Conservation (phyloP, 2,329 filamentous ascomycete genomes). For the Pseudogymnoascus sp. region DNA sequence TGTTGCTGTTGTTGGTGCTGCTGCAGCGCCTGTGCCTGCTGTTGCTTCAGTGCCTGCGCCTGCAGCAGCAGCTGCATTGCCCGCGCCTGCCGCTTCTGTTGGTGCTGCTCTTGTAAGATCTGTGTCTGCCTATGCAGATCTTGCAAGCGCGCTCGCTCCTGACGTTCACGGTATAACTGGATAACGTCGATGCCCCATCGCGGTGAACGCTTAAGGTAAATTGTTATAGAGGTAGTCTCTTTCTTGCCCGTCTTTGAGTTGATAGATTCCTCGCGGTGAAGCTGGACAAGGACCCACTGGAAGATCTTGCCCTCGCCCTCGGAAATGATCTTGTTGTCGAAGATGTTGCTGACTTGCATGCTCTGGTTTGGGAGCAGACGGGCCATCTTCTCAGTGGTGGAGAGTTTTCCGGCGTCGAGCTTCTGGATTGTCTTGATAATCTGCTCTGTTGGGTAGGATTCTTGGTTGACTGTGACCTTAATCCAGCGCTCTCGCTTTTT, state of each 20-base stretch:
- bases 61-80: background rate
- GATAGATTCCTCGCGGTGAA: conserved; percentile 17
- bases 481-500: conserved; percentile 23
- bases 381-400: conserved; percentile 24
- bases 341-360: conserved; percentile 22
- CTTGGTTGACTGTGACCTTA: conserved; percentile 16
- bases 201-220: conserved; percentile 23
- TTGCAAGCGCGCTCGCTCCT: conserved; percentile 16
- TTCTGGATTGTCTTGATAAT: conserved; percentile 22
- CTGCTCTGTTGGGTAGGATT: conserved; percentile 22
- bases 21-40: background rate
- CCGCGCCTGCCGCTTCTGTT: background rate
- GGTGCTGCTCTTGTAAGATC: conserved; percentile 9
- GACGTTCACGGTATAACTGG: conserved; percentile 15
- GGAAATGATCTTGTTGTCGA: conserved; percentile 21
- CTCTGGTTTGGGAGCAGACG: conserved; percentile 21
- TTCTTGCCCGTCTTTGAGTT: conserved; percentile 12
- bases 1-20: conserved; percentile 50
- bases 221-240: conserved; percentile 23
- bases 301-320: conserved; percentile 21
- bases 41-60: background rate
- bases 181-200: conserved; percentile 16
- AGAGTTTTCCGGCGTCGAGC: conserved; percentile 18
- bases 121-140: conserved; percentile 12
- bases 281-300: conserved; percentile 25